Percentiles rank a stretch among this genome's conserved stretches.
Conservation (phyloP, 1,284 basidiomycete species). For the Earliella scabrosa region DNA sequence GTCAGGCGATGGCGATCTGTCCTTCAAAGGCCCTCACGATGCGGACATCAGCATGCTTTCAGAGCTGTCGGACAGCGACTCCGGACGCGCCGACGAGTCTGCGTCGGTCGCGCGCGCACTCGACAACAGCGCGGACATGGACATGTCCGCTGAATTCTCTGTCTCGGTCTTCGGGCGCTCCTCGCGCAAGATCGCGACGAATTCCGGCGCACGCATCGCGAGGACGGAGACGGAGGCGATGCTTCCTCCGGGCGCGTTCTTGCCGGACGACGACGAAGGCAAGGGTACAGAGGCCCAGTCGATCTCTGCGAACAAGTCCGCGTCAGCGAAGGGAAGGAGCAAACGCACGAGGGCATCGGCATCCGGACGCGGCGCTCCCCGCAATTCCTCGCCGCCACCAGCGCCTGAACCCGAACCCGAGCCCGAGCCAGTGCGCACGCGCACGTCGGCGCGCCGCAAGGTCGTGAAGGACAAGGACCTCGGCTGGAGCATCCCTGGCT, state of each 20-base stretch:
- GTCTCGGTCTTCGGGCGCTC: conserved; percentile 22
- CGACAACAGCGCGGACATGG: conserved; percentile 17
- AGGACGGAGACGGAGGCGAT: conserved; percentile 21
- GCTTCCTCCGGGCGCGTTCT: conserved; percentile 47
- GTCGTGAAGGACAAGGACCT: conserved; percentile 31
- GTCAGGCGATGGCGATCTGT: conserved; percentile 6
- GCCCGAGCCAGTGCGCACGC: conserved; percentile 10
- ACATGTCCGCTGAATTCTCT: conserved; percentile 21
- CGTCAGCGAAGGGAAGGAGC: conserved; percentile 9
- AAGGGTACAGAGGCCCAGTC: conserved; percentile 12
- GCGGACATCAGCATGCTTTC: conserved; percentile 28
- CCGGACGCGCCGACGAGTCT: conserved; percentile 9
- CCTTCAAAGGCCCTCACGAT: conserved; percentile 21
- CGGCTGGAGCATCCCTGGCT: conserved; percentile 56
- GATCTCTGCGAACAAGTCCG: conserved; percentile 1
- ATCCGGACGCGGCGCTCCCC: conserved; percentile 3
- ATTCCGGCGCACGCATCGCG: conserved; percentile 16
- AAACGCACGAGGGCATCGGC: conserved; percentile 8
- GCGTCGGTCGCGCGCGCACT: conserved; percentile 10
- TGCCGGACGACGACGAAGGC: conserved; percentile 28
- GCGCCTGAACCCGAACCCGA: background rate
- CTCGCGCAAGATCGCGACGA: conserved; percentile 10
- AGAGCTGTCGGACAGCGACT: conserved; percentile 18
- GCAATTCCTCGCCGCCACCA: background rate
- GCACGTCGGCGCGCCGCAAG: conserved; percentile 22